A percentile compares a stretch with the other conserved stretches of the same genome.
Evolutionary conservation across 106 monocot genomes (phyloP).

Genomic region (Chionographis japonica): DNA sequence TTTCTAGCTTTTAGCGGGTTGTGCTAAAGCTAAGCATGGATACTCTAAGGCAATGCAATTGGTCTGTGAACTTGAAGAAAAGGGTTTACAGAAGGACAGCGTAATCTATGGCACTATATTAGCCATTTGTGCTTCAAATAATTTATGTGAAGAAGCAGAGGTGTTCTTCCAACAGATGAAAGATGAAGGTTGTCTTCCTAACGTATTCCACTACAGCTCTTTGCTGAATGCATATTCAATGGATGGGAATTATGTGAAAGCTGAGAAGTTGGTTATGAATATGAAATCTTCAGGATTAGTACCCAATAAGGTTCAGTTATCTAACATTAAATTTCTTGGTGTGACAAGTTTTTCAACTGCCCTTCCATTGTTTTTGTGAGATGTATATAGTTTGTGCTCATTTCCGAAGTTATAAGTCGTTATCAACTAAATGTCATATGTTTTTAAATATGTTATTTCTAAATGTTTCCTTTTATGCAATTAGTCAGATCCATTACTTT

Average conservation of each 20-base stretch:
- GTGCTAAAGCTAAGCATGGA: slow-evolving; percentile 55
- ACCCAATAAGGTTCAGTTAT: slow-evolving; percentile 73
- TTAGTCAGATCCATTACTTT: too few relatives aligned
- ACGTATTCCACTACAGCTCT: slow-evolving; percentile 87
- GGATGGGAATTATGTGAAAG: slow-evolving; percentile 68
- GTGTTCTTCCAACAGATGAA: slow-evolving; percentile 78
- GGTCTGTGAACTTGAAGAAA: slow-evolving; percentile 56
- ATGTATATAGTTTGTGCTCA: too few relatives aligned
- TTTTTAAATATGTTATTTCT: too few relatives aligned
- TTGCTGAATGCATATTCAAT: slow-evolving; percentile 87
- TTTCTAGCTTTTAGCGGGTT: slow-evolving; percentile 74
- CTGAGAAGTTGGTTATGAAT: slow-evolving; percentile 59
- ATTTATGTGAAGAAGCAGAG: slow-evolving; percentile 75
- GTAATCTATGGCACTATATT: slow-evolving; percentile 89
- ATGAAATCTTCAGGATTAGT: slow-evolving; percentile 67
- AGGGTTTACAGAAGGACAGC: slow-evolving; percentile 63
- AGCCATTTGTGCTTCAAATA: slow-evolving; percentile 82
- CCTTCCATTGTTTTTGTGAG: too few relatives aligned
- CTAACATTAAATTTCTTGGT: neutral
- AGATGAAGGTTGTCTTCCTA: slow-evolving; percentile 58
- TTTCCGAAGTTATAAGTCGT: too few relatives aligned
- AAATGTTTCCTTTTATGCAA: too few relatives aligned
- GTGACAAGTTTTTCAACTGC: too few relatives aligned
- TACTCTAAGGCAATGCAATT: slow-evolving; percentile 72
- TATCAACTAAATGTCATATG: too few relatives aligned